These are phyloP conservation scores for Boletus rufocinnamomeus DNA, from an alignment of 768 basidiomycete genomes.

Conservation along the genomic window DNA sequence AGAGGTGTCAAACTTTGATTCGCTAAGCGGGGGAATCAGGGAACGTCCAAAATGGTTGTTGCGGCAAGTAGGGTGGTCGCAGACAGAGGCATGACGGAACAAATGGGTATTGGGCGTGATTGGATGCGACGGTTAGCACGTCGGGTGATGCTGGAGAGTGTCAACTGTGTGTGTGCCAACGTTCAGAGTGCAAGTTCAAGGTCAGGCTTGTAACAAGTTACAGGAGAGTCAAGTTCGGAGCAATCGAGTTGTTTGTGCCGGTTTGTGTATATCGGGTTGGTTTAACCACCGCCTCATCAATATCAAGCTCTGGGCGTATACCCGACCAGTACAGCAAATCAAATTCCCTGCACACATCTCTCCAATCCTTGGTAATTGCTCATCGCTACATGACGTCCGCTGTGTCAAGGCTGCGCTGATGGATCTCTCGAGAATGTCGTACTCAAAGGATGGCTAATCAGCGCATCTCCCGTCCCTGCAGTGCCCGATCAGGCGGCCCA, in stretches of 20 bases:
- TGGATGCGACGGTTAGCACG: neutral
- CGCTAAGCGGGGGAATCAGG: neutral
- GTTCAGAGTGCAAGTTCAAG: neutral
- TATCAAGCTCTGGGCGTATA: neutral
- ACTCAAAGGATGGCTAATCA: neutral
- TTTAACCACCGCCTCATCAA: neutral
- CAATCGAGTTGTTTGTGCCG: neutral
- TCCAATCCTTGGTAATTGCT: neutral
- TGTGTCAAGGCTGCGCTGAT: conserved; percentile 13
- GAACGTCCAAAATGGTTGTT: neutral
- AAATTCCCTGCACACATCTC: neutral
- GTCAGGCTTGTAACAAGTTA: no score
- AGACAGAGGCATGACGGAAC: no score
- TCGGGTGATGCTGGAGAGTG: neutral
- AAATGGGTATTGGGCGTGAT: no score
- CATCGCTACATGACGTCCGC: conserved; percentile 1
- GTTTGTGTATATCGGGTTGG: neutral
- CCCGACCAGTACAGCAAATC: neutral
- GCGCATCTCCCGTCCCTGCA: neutral
- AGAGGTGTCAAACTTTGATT: neutral
- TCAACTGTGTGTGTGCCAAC: neutral
- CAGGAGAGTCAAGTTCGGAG: no score
- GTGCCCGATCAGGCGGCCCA: no score
- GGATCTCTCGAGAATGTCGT: neutral
- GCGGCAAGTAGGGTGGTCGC: no score